Conservation (phyloP, 2,329 filamentous ascomycete genomes). For the Penicillium decumbens region DNA sequence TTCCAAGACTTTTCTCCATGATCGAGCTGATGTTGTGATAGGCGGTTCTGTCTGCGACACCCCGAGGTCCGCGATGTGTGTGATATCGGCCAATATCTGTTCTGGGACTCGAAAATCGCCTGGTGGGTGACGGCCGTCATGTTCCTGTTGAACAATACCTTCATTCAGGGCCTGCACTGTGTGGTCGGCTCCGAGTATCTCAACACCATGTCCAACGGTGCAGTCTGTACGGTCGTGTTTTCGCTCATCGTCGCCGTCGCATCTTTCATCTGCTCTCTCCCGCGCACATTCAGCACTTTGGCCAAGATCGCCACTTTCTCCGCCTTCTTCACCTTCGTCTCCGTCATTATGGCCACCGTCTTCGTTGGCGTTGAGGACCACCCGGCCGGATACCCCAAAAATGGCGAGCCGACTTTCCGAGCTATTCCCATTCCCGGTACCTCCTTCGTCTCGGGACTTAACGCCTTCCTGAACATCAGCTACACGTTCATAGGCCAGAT, state of each 20-base stretch:
- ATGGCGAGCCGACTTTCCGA: slow-evolving; percentile 63
- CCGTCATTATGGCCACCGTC: slow-evolving; percentile 75
- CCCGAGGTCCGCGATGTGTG: slow-evolving; percentile 90
- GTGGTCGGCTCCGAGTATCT: slow-evolving; percentile 80
- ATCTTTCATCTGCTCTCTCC: slow-evolving; percentile 74
- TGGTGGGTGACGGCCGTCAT: slow-evolving; percentile 69
- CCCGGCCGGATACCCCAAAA: slow-evolving; percentile 61
- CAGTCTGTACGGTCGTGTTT: slow-evolving; percentile 75
- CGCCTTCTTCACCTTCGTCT: slow-evolving; percentile 84
- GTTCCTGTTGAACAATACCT: slow-evolving; percentile 92
- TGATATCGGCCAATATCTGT: slow-evolving; percentile 92
- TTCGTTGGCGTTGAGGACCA: slow-evolving; percentile 73
- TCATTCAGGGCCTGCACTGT: slow-evolving; percentile 80
- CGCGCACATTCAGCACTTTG: slow-evolving; percentile 76
- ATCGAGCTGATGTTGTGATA: slow-evolving; percentile 33
- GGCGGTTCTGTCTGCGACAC: slow-evolving; percentile 86
- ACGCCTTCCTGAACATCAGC: slow-evolving; percentile 88
- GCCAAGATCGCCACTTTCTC: slow-evolving; percentile 74
- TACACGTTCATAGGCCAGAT: slow-evolving; percentile 97
- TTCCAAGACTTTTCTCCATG: background rate
- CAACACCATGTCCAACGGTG: slow-evolving; percentile 75
- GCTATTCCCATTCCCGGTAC: slow-evolving; percentile 65
- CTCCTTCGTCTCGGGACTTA: slow-evolving; percentile 76
- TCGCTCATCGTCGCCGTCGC: slow-evolving; percentile 68
- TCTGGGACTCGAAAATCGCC: slow-evolving; percentile 74